phyloP scores from a whole-genome alignment of 495 filamentous ascomycete genomes.

The Lichina pygmaea region DNA sequence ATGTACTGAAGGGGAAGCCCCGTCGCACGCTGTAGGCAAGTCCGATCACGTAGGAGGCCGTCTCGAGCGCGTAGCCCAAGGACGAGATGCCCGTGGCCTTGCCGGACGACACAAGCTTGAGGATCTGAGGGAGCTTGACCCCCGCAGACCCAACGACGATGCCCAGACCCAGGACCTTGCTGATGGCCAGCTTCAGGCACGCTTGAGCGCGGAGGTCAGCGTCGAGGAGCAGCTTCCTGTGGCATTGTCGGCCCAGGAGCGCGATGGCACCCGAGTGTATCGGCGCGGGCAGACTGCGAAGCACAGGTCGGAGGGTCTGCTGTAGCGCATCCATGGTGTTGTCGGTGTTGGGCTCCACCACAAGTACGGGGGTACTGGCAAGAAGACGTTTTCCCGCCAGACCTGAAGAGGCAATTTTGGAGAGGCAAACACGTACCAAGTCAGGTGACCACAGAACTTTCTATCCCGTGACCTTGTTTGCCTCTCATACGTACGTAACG shows the following conservation, averaged over 20 bases:
- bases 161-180: slow-evolving; percentile 73
- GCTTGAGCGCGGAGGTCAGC: slow-evolving; percentile 40
- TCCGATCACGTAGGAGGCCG: slow-evolving; percentile 53
- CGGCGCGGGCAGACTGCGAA: slow-evolving; percentile 50
- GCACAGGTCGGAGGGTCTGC: slow-evolving; percentile 42
- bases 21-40: slow-evolving; percentile 76
- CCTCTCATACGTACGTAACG: too few species aligned
- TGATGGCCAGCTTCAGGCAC: slow-evolving; percentile 69
- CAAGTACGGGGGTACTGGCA: too few species aligned
- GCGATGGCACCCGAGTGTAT: slow-evolving; percentile 47
- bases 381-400: too few species aligned
- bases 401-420: too few species aligned
- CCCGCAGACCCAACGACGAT: slow-evolving; percentile 72
- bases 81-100: slow-evolving; percentile 68
- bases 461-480: too few species aligned
- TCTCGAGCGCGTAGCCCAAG: slow-evolving; percentile 77
- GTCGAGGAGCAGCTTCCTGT: slow-evolving; percentile 54
- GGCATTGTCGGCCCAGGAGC: slow-evolving; percentile 61
- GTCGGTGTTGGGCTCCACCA: not conserved
- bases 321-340: slow-evolving; percentile 24
- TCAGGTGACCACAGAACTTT: too few species aligned
- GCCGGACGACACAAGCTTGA: slow-evolving; percentile 59
- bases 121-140: slow-evolving; percentile 86
- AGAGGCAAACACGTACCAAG: too few species aligned
- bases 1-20: slow-evolving; percentile 85